Evolutionary conservation across 257 asterid genomes (phyloP).

Genomic region (Solanum pimpinellifolium): DNA sequence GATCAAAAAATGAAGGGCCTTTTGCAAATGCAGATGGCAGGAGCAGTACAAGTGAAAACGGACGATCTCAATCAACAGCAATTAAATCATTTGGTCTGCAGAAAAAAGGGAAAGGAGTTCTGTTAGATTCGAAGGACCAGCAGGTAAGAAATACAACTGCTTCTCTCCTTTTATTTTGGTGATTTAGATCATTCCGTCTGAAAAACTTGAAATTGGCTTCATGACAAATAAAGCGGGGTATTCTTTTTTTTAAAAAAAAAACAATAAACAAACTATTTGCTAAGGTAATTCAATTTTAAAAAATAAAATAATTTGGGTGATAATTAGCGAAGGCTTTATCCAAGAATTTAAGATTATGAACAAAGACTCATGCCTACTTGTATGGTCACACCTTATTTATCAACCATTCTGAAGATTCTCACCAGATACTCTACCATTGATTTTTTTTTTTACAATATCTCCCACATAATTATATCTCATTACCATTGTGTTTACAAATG

Average conservation of each 20-base stretch:
- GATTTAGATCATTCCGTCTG: not conserved
- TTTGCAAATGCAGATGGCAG: constrained; percentile 30
- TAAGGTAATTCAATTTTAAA: not conserved
- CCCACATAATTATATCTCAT: not conserved
- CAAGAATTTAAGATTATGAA: not conserved
- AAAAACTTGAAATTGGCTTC: not conserved
- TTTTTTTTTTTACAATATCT: not conserved
- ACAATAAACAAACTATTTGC: not conserved
- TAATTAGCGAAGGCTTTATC: not conserved
- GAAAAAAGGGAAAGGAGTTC: constrained; percentile 43
- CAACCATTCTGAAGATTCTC: not conserved
- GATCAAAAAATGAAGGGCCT: constrained; percentile 14
- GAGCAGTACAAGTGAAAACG: constrained; percentile 21
- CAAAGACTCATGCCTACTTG: not conserved
- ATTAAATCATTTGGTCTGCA: constrained; percentile 35
- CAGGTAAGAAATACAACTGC: constrained; percentile 30
- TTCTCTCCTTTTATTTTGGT: not conserved
- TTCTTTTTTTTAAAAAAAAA: not conserved
- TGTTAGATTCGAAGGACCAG: constrained; percentile 33
- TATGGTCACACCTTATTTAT: not conserved
- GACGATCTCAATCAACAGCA: constrained; percentile 25
- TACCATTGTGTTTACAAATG: not conserved
- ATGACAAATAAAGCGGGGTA: not conserved
- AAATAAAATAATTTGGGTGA: not conserved
- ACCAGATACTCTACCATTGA: not conserved